A percentile compares a stretch with the other conserved stretches of the same genome.
Evolutionary conservation across 257 asterid species (phyloP).

Genomic region (Scutellaria minor): DNA sequence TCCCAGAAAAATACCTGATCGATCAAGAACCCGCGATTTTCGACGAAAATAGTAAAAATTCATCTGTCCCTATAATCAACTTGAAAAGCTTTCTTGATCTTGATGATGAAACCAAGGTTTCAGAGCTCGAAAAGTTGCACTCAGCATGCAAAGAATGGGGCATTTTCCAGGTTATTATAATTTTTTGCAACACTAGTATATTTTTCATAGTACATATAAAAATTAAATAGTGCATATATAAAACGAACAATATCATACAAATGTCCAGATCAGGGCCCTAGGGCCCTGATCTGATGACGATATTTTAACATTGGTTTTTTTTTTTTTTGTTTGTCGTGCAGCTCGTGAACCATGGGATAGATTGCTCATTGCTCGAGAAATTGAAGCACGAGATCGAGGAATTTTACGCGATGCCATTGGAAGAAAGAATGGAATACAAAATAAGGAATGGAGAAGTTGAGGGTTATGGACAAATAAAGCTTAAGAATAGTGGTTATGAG

Average conservation of each 20-base stretch:
- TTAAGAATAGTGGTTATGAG: conserved; percentile 39
- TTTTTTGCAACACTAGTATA: not conserved
- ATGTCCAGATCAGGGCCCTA: too few relatives aligned
- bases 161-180: conserved; percentile 59
- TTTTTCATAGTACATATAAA: not conserved
- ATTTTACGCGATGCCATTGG: conserved; percentile 63
- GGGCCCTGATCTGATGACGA: too few relatives aligned
- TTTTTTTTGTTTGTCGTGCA: not conserved
- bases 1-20: conserved; percentile 45
- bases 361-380: conserved; percentile 53
- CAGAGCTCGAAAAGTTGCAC: conserved; percentile 50
- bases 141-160: conserved; percentile 68
- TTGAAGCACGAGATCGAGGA: conserved; percentile 54
- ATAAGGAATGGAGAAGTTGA: conserved; percentile 54
- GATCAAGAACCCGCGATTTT: conserved; percentile 42
- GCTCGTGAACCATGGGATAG: conserved; percentile 61
- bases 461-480: conserved; percentile 57
- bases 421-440: conserved; percentile 54
- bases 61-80: conserved; percentile 52
- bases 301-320: too few relatives aligned
- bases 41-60: not conserved
- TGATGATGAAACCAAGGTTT: conserved; percentile 30
- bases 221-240: too few relatives aligned
- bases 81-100: conserved; percentile 41
- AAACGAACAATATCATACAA: too few relatives aligned